A percentile compares a stretch with the other conserved stretches of the same genome.
These are phyloP conservation scores for Jamesozyma hellenica DNA, from an alignment of 805 yeast genomes.

Conservation along the genomic window DNA sequence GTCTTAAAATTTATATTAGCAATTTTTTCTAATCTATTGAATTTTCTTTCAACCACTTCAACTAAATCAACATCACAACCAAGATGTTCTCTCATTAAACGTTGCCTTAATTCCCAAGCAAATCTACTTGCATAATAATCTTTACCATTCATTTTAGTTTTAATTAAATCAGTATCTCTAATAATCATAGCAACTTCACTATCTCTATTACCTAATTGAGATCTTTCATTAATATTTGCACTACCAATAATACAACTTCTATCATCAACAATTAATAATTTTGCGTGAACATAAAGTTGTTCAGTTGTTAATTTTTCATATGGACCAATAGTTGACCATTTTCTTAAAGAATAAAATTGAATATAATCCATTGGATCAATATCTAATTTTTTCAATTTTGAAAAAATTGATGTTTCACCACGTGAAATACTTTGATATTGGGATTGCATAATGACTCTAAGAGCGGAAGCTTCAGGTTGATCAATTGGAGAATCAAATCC, in stretches of 20 bases:
- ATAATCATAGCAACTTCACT: constrained; percentile 88
- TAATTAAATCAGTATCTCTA: constrained; percentile 67
- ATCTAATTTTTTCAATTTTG: constrained; percentile 65
- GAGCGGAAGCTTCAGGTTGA: constrained; percentile 87
- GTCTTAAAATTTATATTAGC: constrained; percentile 27
- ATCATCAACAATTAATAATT: constrained; percentile 85
- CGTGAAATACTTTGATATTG: constrained; percentile 89
- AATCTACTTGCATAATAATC: constrained; percentile 76
- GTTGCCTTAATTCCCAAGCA: constrained; percentile 78
- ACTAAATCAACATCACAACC: constrained; percentile 86
- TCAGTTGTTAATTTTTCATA: constrained; percentile 69
- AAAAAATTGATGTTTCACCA: constrained; percentile 81
- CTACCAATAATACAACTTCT: constrained; percentile 90
- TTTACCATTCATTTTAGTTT: constrained; percentile 66
- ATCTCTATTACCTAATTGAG: constrained; percentile 89
- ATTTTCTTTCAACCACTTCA: constrained; percentile 71
- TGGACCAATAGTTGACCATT: constrained; percentile 91
- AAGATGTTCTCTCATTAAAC: constrained; percentile 92
- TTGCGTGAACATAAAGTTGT: constrained; percentile 89
- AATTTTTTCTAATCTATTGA: constrained; percentile 33
- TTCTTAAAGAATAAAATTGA: constrained; percentile 81
- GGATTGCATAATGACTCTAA: constrained; percentile 91
- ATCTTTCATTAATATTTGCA: constrained; percentile 93
- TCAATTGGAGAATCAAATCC: constrained; percentile 93
- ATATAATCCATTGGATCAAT: constrained; percentile 86